Base-by-base conservation (phyloP, 2,329 filamentous ascomycete genomes). In the Lachnellula arida region DNA sequence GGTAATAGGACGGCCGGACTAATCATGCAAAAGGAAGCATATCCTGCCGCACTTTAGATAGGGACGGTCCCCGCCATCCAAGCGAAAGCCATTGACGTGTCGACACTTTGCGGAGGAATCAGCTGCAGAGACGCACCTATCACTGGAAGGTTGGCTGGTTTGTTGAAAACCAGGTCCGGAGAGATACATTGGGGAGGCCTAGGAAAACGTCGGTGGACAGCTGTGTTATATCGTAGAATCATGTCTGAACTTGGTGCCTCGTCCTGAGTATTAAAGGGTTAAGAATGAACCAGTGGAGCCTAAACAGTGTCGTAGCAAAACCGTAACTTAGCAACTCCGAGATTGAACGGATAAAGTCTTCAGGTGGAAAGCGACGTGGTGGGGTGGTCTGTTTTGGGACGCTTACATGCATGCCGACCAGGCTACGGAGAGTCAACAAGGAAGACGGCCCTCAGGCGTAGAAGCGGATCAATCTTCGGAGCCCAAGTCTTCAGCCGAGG, bases 381-480 rank as follows among this genome's bases (percentile, higher is more conserved):
- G 54, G 57, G 50, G 53, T 49, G 51, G 54, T 32, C 56, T 55
- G 49, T 40, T 49, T 55, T 58, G 28, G 49, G 56, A 49, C 12
- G 37, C 42, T 25, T 22, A 19, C 48, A 48, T 49, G 49, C 28
- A 52, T 8, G n/a, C 34, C 44, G 12, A 46, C 35, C 40, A 49
- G 11, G 28, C 39, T 7, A 47, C 53, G 17, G 40, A n/a, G 28
- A 25, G 32, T 34, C 12, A 49, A 32, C 54, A 57, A 44, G 51
- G 23, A 17, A 52, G 42, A 50, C 17, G 28, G 32, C 22, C 7
- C n/a, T 49, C 15, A 39, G 17, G 23, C 17, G 42, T 43, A 32
- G n/a, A 43, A 50, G 35, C 34, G 37, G 53, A 47, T 32, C 28
- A 46, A 49, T 37, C 43, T 17, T 40, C 37, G 15, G 35, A 39